Evolutionary conservation across 371 early-diverging fungal genomes (phyloP), one percentile per base, ranked within the genome.

Genomic region (Massospora cicadina): DNA sequence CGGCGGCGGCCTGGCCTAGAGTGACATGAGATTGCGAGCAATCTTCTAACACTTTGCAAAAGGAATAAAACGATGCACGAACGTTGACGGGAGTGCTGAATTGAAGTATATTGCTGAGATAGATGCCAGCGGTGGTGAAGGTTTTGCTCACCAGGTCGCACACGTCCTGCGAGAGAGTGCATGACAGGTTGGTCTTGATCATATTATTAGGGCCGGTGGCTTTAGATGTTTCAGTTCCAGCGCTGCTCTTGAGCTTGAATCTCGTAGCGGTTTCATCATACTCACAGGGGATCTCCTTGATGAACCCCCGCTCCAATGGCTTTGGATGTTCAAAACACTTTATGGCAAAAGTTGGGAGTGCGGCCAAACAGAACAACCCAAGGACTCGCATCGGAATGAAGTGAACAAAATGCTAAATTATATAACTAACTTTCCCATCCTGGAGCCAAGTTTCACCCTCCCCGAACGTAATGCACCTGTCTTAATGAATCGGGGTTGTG

Each of bases 21-120:
- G 75, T 68, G 33, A 67, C 29, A 26, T 70, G 68, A 5, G 63
- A 65, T 10, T 66, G 55, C 26, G 33, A 56, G 33, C 79, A 79
- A 29, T 75, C 70, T 1, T 65, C 66, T 5, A 69, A 54, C 12
- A 66, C 61, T 30, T 66, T 23, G 58, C 85, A 84, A 69, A 82
- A 82, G 12, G 74, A 69, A 5, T 75, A 58, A 66, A 75, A 82
- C 2, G 76, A 69, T 25, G 80, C 81, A 67, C 77, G 76, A n/a
- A 82, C 76, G n/a, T 32, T 58, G 33, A 84, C 64, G 27, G 78
- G 75, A 30, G 68, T 65, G 43, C 70, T 71, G 43, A 84, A 68
- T 10, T 60, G 60, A 55, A 81, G 65, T 7, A 68, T 65, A 24
- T 72, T 70, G 1, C 75, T 65, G 23, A 81, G 69, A 29, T 76